These are phyloP conservation scores for Eimeria maxima DNA, from an alignment of 169 alveolate genomes.

Conservation along the genomic window DNA sequence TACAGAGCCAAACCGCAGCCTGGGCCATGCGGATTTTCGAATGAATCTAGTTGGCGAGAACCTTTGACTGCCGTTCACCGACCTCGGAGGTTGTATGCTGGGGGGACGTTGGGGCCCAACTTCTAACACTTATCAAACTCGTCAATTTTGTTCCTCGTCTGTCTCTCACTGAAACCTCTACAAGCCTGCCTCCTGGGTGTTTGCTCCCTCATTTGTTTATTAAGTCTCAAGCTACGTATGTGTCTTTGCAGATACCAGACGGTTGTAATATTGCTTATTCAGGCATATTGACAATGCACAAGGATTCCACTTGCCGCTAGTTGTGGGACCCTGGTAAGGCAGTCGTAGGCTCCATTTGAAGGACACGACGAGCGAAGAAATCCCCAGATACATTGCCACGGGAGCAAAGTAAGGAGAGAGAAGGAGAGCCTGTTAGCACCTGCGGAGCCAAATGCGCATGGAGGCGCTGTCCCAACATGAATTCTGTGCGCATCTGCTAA, in stretches of 20 bases:
- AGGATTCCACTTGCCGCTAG: not conserved
- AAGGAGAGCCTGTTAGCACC: conserved; percentile 40
- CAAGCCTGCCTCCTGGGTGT: not conserved
- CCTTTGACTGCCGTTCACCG: too few species aligned
- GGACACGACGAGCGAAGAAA: conserved; percentile 49
- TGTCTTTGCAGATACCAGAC: too few species aligned
- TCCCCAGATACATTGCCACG: conserved; percentile 54
- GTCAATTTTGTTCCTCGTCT: not conserved
- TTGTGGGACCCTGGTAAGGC: not conserved
- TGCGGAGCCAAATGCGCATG: not conserved
- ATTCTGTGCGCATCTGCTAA: not conserved
- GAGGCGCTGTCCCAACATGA: not conserved
- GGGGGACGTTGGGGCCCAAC: not conserved
- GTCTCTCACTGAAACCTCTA: not conserved
- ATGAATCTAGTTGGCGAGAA: not conserved
- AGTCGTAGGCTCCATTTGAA: conserved; percentile 44
- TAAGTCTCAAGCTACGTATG: not conserved
- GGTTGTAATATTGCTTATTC: too few species aligned
- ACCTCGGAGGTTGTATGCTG: not conserved
- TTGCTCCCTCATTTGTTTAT: not conserved
- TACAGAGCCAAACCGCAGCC: not conserved
- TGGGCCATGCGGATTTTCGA: not conserved
- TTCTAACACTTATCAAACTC: not conserved
- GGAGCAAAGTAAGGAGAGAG: conserved; percentile 18
- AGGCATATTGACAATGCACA: not conserved